Evolutionary conservation across 192 early-diverging fungal species (phyloP), one percentile per base, ranked within the genome.

Genomic region (Umbelopsis vinacea): DNA sequence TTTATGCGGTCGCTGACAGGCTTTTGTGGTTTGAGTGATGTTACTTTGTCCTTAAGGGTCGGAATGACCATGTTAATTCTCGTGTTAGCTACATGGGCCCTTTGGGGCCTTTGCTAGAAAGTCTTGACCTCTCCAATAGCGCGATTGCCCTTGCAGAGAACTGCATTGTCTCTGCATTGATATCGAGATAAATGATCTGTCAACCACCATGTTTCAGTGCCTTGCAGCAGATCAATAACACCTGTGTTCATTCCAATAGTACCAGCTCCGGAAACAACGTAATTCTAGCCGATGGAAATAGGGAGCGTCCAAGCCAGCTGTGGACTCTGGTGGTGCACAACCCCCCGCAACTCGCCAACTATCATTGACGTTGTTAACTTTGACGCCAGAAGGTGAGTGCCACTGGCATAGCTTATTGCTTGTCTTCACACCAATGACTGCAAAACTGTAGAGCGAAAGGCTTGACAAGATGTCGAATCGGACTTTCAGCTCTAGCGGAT

Each of bases 371-470:
- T 19, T 63, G 14, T 26, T 63, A 17, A 33, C 57, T 14, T 35
- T 63, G 3, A 35, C 57, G 14, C 29, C 33, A 3, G 17, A 33
- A 37, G 57, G 57, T 63, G 12, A 37, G 29, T 14, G 4, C 11
- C 9, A 63, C 37, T 37, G 23, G 29, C 29, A 29, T 29, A 2
- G 29, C 29, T 1, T 29, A 1, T 29, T 3, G 29, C 29, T 29
- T 29, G 29, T 29, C 29, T 29, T 29, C 29, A n/a, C 3, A 29
- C 29, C 29, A 29, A 2, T 29, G 29, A 29, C n/a, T n/a, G n/a
- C n/a, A n/a, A n/a, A n/a, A n/a, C n/a, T n/a, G n/a, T n/a, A 63
- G 57, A 63, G 57, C 24, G 57, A 37, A 26, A 63, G 19, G 29
- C 33, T 29, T 0, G 15, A 35, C 7, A 37, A 3, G 15, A 63